Base-by-base conservation (phyloP, 2,329 filamentous ascomycete species). In the Aureobasidium pullulans region DNA sequence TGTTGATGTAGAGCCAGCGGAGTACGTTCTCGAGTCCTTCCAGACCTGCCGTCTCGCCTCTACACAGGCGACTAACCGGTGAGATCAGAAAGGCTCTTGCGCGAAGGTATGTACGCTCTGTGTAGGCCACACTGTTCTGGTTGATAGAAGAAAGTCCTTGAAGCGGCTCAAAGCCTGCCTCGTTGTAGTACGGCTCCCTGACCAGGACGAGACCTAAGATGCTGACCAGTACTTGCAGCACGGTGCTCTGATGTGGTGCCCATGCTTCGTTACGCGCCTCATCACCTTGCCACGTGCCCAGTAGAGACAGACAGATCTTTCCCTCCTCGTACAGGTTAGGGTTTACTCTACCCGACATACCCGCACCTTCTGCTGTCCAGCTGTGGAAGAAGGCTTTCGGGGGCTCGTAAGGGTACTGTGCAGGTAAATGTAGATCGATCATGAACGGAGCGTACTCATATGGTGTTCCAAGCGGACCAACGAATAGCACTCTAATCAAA, bases 241-340 rank as follows among this genome's bases (percentile, higher is more conserved):
- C 63, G 0, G 81, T 84, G 60, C 79, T 81, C 57, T 77, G 77
- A 0, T 71, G 69, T 1, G 79, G 70, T 28, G 72, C 78, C 83
- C 83, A 85, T 37, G 69, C 74, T 66, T 84, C 82, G 39, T 76
- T 76, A 71, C 62, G 78, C 71, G 59, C 79, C 74, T 68, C 57
- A 19, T 65, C 81, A 0, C 78, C 75, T 57, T 81, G 77, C 83
- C 83, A 85, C 2, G 83, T 85, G 11, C 81, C 82, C 4, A 85
- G 70, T 23, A 85, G 67, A 62, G 77, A 81, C 15, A 85, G 70
- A 64, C 83, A 85, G 34, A 85, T 83, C 65, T 81, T 84, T 28
- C 83, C 82, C 61, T 84, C 79, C 63, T 85, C 82, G 67, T 85
- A 85, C 1, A 86, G 69, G 63, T 86, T 86, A 0, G 83, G 83